These are phyloP conservation scores for Botrytis hyacinthi DNA, from an alignment of 2,329 filamentous ascomycete genomes.

Conservation along the genomic window DNA sequence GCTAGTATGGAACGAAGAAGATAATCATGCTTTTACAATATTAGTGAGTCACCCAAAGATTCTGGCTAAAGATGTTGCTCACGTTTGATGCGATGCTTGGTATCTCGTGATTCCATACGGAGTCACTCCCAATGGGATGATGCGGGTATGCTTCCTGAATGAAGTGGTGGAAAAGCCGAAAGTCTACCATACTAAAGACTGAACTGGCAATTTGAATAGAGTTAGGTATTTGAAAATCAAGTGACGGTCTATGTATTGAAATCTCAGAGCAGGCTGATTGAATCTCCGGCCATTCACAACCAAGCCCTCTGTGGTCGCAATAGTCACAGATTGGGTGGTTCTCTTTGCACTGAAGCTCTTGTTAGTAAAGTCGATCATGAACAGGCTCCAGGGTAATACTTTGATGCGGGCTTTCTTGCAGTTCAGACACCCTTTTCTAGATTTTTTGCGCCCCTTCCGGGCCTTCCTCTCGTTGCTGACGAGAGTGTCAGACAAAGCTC, in stretches of 20 bases:
- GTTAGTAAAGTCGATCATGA: rapidly evolving
- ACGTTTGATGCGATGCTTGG: background rate
- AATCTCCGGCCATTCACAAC: background rate
- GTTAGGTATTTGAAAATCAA: background rate
- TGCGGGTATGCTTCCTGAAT: background rate
- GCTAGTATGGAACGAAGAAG: background rate
- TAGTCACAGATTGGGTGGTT: background rate
- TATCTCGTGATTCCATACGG: background rate
- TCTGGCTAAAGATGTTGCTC: background rate
- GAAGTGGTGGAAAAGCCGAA: background rate
- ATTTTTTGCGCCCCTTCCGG: background rate
- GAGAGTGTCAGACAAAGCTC: background rate
- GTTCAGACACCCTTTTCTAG: background rate
- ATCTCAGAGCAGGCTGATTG: background rate
- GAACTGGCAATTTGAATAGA: background rate
- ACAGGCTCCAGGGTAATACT: background rate
- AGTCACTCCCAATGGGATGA: background rate
- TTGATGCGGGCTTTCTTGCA: background rate
- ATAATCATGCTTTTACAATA: background rate
- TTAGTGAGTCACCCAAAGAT: rapidly evolving
- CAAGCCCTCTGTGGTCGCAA: background rate
- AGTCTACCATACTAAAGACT: background rate
- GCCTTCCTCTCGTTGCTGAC: background rate
- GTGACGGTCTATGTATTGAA: background rate
- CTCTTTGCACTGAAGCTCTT: background rate